phyloP scores from a whole-genome alignment of 495 filamentous ascomycete genomes.

The Talaromyces wortmannii region DNA sequence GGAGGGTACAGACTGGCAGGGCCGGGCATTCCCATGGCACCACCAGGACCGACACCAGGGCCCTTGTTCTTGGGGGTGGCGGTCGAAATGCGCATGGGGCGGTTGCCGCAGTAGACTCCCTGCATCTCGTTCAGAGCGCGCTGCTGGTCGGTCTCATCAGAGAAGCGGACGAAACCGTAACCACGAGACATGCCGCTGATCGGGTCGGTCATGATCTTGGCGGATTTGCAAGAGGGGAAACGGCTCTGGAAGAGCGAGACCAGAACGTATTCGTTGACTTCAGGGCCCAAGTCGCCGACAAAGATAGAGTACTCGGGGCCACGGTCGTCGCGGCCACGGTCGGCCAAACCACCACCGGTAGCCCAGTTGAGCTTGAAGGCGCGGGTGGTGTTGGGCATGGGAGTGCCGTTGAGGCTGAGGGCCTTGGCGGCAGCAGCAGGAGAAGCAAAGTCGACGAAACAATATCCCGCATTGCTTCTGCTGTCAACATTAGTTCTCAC shows the following conservation, averaged over 20 bases:
- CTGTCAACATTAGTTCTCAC: slow-evolving; percentile 37
- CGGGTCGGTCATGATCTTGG: slow-evolving; percentile 99
- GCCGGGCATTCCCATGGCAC: slow-evolving; percentile 48
- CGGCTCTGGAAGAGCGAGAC: slow-evolving; percentile 94
- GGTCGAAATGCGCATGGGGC: slow-evolving; percentile 97
- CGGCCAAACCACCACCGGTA: slow-evolving; percentile 89
- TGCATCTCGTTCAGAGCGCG: slow-evolving; percentile 95
- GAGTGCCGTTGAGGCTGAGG: slow-evolving; percentile 76
- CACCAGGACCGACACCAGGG: slow-evolving; percentile 50
- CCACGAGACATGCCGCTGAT: slow-evolving; percentile 96
- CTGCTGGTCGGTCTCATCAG: slow-evolving; percentile 91
- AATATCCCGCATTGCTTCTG: slow-evolving; percentile 95
- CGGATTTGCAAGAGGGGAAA: slow-evolving; percentile 96
- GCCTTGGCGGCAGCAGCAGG: slow-evolving; percentile 87
- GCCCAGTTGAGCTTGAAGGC: slow-evolving; percentile 99
- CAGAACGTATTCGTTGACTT: slow-evolving; percentile 97
- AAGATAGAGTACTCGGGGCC: slow-evolving; percentile 96
- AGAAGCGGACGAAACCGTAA: slow-evolving; percentile 97
- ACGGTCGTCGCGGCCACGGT: slow-evolving; percentile 90
- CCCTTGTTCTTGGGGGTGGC: slow-evolving; percentile 96
- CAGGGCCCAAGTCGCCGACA: slow-evolving; percentile 93
- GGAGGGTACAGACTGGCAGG: slow-evolving; percentile 46
- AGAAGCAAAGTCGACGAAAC: slow-evolving; percentile 90
- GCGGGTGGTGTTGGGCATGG: slow-evolving; percentile 89
- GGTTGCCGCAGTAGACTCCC: slow-evolving; percentile 97